Evolutionary conservation across 164 flowering plant species (phyloP).

Genomic region (Platanus orientalis): DNA sequence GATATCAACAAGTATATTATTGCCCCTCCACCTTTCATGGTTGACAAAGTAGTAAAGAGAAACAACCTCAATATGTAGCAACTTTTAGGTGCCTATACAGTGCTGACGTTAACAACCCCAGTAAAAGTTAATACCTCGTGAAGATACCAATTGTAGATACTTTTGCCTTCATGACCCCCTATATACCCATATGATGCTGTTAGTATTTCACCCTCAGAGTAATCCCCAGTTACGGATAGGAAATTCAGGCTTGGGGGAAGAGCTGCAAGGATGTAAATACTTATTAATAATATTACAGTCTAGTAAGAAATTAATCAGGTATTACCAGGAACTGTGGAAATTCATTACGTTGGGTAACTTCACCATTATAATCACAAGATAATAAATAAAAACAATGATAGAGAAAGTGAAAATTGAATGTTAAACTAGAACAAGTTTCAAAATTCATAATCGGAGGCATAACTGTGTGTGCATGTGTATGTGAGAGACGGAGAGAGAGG

Average conservation of each 20-base stretch:
- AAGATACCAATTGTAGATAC: conserved; percentile 81
- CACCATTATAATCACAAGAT: too few species aligned
- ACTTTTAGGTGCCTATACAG: background rate
- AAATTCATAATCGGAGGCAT: too few species aligned
- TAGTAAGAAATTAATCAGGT: background rate
- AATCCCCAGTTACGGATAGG: conserved; percentile 86
- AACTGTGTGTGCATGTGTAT: too few species aligned
- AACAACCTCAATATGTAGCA: too few species aligned
- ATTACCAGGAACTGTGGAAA: background rate
- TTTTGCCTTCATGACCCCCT: conserved; percentile 97
- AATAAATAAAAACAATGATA: too few species aligned
- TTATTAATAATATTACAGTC: background rate
- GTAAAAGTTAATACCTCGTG: conserved; percentile 62
- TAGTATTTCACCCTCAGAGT: conserved; percentile 71
- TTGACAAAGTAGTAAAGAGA: too few species aligned
- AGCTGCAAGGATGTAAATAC: conserved; percentile 42
- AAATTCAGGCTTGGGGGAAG: conserved; percentile 95
- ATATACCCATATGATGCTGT: conserved; percentile 98
- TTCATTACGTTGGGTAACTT: background rate
- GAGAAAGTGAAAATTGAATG: too few species aligned
- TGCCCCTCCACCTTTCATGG: too few species aligned
- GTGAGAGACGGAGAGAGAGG: too few species aligned
- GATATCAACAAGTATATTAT: too few species aligned
- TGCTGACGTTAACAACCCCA: background rate
- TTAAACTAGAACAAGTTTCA: too few species aligned